Conservation (phyloP, 768 basidiomycete genomes). For the Suillus weaverae region DNA sequence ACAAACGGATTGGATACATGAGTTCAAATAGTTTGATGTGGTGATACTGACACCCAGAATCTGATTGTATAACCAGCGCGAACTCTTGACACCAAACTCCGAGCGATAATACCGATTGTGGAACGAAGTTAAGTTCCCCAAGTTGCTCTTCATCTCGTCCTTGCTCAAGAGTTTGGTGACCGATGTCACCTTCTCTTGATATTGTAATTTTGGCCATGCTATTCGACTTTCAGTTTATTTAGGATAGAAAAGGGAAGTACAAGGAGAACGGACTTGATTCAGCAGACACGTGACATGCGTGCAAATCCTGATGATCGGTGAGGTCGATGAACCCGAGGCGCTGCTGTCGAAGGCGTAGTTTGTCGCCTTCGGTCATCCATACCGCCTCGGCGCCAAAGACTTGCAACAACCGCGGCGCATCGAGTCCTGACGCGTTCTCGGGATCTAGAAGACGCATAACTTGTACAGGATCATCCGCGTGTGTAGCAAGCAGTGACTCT, state of each 20-base stretch:
- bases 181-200: slow-evolving; percentile 14
- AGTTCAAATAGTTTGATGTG: not conserved
- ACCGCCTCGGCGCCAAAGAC: slow-evolving; percentile 14
- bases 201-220: slow-evolving; percentile 20
- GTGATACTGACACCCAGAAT: slow-evolving; percentile 10
- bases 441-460: slow-evolving; percentile 20
- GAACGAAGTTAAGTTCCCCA: slow-evolving; percentile 39
- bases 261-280: slow-evolving; percentile 1
- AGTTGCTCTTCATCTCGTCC: slow-evolving; percentile 37
- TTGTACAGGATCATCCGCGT: slow-evolving; percentile 17
- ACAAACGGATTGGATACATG: not conserved
- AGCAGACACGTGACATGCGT: not conserved
- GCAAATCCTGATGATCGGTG: slow-evolving; percentile 10
- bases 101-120: slow-evolving; percentile 46
- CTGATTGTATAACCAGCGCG: slow-evolving; percentile 37
- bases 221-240: slow-evolving; percentile 43
- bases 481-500: slow-evolving; percentile 10
- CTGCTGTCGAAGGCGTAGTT: slow-evolving; percentile 13
- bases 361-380: slow-evolving; percentile 22
- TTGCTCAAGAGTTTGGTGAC: slow-evolving; percentile 6
- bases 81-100: slow-evolving; percentile 38
- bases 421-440: slow-evolving; percentile 14
- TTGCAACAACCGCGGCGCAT: slow-evolving; percentile 20
- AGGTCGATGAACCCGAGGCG: slow-evolving; percentile 17
- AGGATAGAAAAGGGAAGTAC: slow-evolving; percentile 7